A percentile compares a stretch with the other conserved stretches of the same genome.
Conservation (phyloP, 768 basidiomycete species). For the Hemileccinum rubropunctum region DNA sequence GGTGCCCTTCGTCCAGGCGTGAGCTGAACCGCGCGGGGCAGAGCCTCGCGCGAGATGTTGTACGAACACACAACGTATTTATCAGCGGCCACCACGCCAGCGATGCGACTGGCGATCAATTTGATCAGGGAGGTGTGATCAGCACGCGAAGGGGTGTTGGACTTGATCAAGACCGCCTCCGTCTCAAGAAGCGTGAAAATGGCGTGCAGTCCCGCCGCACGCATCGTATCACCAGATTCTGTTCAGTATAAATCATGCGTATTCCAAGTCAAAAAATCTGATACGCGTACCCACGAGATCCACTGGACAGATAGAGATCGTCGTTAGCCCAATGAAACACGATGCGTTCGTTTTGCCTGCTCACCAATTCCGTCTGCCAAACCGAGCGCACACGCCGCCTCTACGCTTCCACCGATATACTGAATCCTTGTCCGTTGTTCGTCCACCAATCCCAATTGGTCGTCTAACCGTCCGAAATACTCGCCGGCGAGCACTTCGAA, state of each 20-base stretch:
- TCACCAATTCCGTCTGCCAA: slow-evolving; percentile 95
- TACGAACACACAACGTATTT: slow-evolving; percentile 91
- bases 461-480: slow-evolving; percentile 73
- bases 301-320: slow-evolving; percentile 44
- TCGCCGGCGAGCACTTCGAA: slow-evolving; percentile 85
- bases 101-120: slow-evolving; percentile 82
- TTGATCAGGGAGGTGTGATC: slow-evolving; percentile 66
- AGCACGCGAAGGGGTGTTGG: slow-evolving; percentile 59
- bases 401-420: slow-evolving; percentile 96
- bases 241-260: background rate
- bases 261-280: too few relatives aligned
- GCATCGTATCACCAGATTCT: slow-evolving; percentile 99
- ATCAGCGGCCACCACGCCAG: slow-evolving; percentile 84
- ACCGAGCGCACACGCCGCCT: slow-evolving; percentile 95
- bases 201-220: slow-evolving; percentile 91
- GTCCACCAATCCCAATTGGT: slow-evolving; percentile 46
- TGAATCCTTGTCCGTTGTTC: slow-evolving; percentile 77
- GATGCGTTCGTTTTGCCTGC: slow-evolving; percentile 16
- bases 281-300: slow-evolving; percentile 82
- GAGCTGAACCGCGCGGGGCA: slow-evolving; percentile 61
- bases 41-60: slow-evolving; percentile 70
- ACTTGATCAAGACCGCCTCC: slow-evolving; percentile 93
- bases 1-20: slow-evolving; percentile 91
- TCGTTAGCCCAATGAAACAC: background rate
- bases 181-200: slow-evolving; percentile 85